Conservation (phyloP, 805 yeast species). For the Saccharomycopsis sp. region DNA sequence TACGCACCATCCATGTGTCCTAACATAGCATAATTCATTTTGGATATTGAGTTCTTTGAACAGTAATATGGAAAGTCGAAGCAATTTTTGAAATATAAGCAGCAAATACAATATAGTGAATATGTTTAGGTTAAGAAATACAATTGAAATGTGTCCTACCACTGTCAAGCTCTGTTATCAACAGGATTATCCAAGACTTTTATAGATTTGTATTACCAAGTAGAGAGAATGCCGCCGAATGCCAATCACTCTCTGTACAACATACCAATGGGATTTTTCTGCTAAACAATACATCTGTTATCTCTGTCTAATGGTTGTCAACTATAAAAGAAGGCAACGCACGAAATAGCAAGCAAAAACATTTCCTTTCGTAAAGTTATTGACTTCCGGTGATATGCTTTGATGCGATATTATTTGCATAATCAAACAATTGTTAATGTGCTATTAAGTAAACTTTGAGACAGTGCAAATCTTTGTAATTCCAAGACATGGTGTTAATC, state of each 20-base stretch:
- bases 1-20: neutral
- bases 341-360: too few relatives aligned
- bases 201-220: neutral
- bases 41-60: neutral
- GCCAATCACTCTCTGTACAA: neutral
- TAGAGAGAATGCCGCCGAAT: neutral
- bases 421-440: neutral
- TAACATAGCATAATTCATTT: conserved; percentile 2
- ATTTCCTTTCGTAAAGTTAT: neutral
- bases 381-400: neutral
- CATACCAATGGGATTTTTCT: neutral
- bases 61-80: neutral
- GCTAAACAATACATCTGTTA: neutral
- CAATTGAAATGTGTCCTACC: neutral
- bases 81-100: neutral
- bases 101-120: neutral
- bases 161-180: neutral
- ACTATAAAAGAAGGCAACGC: neutral
- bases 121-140: neutral
- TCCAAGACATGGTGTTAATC: neutral
- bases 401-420: neutral
- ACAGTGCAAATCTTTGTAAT: neutral
- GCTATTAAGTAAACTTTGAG: neutral
- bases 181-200: neutral
- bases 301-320: neutral